Conservation (phyloP, 805 yeast species). For the Debaryomyces prosopidis region DNA sequence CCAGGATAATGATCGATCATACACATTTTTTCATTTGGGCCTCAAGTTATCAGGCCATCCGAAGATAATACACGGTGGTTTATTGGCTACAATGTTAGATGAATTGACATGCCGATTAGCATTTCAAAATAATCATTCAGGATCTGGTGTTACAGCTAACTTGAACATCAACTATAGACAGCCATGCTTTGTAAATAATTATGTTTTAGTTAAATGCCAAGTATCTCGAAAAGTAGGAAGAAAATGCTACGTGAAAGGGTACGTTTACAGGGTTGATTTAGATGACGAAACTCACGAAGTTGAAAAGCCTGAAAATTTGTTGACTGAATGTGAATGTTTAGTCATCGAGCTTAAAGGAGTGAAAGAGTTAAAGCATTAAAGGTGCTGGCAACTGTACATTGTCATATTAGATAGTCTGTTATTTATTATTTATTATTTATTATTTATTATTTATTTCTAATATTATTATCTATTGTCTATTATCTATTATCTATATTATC, state of each 20-base stretch:
- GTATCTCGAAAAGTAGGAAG: constrained; percentile 34
- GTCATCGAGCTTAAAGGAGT: constrained; percentile 46
- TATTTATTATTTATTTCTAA: background rate
- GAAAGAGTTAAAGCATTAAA: constrained; percentile 19
- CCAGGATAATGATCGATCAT: constrained; percentile 27
- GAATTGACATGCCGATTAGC: constrained; percentile 45
- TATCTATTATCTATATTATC: background rate
- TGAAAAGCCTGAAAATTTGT: constrained; percentile 22
- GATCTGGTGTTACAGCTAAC: constrained; percentile 45
- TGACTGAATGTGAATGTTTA: constrained; percentile 39
- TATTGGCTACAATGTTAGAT: constrained; percentile 43
- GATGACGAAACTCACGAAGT: constrained; percentile 14
- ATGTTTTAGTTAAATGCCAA: constrained; percentile 35
- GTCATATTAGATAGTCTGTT: background rate
- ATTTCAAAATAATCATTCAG: constrained; percentile 39
- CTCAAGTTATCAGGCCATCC: constrained; percentile 38
- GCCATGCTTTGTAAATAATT: constrained; percentile 34
- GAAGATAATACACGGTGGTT: constrained; percentile 45
- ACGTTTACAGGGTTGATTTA: constrained; percentile 26
- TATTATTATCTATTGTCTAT: background rate
- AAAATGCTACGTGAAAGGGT: constrained; percentile 40
- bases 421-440: constrained; percentile 2
- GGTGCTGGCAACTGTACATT: too few species aligned
- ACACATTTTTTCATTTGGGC: constrained; percentile 43
- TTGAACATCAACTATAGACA: constrained; percentile 40